Evolutionary conservation across 2,329 filamentous ascomycete genomes (phyloP).

Genomic region (Nannizziopsis barbatae): DNA sequence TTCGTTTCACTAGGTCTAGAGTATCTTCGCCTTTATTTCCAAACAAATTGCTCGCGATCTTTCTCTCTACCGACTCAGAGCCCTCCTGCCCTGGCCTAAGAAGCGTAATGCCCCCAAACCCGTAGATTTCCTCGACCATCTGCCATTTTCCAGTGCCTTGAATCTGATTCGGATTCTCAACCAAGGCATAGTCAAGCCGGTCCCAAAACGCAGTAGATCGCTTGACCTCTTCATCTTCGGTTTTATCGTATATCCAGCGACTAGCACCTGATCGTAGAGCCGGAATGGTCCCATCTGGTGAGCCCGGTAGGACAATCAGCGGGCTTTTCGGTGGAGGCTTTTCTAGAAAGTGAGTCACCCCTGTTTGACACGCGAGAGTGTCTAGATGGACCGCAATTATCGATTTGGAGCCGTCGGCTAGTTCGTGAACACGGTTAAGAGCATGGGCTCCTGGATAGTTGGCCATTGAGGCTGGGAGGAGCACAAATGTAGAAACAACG

Average conservation of each 20-base stretch:
- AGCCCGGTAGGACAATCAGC: slow-evolving; percentile 18
- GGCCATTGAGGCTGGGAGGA: slow-evolving; percentile 69
- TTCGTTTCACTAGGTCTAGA: slow-evolving; percentile 22
- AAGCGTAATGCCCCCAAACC: slow-evolving; percentile 41
- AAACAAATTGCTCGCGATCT: slow-evolving; percentile 23
- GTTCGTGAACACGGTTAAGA: slow-evolving; percentile 39
- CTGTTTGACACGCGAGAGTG: slow-evolving; percentile 53
- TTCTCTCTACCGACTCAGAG: slow-evolving; percentile 24
- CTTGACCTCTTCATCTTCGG: slow-evolving; percentile 40
- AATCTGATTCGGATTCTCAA: slow-evolving; percentile 33
- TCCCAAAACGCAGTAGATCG: slow-evolving; percentile 46
- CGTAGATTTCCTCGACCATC: slow-evolving; percentile 40
- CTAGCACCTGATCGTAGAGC: slow-evolving; percentile 16
- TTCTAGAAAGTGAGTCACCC: slow-evolving; percentile 50
- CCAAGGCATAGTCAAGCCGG: slow-evolving; percentile 47
- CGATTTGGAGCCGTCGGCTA: slow-evolving; percentile 22
- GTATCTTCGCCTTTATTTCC: slow-evolving; percentile 23
- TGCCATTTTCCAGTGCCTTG: slow-evolving; percentile 40
- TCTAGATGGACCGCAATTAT: slow-evolving; percentile 43
- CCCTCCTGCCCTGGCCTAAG: slow-evolving; percentile 34
- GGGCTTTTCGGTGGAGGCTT: slow-evolving; percentile 20
- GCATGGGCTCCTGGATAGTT: slow-evolving; percentile 92
- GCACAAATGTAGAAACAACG: slow-evolving; percentile 52
- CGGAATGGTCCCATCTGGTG: slow-evolving; percentile 16
- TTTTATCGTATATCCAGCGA: slow-evolving; percentile 50